These are phyloP conservation scores for Biscutella laevigata DNA, from an alignment of 441 rosid genomes.

Conservation along the genomic window DNA sequence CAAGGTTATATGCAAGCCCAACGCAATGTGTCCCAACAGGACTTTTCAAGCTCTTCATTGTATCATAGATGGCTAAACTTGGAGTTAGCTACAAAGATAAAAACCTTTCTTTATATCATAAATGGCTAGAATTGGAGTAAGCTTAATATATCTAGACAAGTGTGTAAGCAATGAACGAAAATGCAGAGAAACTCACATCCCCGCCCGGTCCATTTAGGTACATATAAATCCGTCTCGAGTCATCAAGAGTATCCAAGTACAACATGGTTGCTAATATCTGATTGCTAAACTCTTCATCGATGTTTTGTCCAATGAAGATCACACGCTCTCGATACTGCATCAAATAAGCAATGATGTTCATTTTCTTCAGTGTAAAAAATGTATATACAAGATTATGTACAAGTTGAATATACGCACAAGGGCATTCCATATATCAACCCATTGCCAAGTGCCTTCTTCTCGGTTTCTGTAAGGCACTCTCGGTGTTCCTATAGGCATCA, in stretches of 20 bases:
- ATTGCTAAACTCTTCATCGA: constrained; percentile 82
- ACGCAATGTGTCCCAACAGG: constrained; percentile 67
- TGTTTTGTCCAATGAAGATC: constrained; percentile 65
- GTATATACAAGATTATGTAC: neutral
- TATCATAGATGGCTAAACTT: constrained; percentile 69
- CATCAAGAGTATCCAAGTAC: constrained; percentile 76
- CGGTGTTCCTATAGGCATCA: constrained; percentile 86
- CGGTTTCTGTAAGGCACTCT: constrained; percentile 62
- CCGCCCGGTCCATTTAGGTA: constrained; percentile 86
- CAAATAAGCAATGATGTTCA: neutral
- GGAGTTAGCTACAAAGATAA: constrained; percentile 56
- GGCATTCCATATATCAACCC: constrained; percentile 88
- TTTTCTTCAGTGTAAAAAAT: neutral
- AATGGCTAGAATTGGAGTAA: no score
- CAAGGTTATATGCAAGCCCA: constrained; percentile 72
- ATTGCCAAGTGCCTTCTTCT: constrained; percentile 84
- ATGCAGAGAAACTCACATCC: constrained; percentile 42
- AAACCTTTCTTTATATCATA: neutral
- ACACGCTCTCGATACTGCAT: constrained; percentile 85
- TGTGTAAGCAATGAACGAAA: no score
- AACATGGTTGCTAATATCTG: constrained; percentile 82
- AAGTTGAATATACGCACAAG: constrained; percentile 41
- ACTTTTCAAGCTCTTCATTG: constrained; percentile 79
- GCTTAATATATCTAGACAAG: no score
- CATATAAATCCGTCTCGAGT: constrained; percentile 50